A percentile compares a stretch with the other conserved stretches of the same genome.
Conservation (phyloP, 768 basidiomycete genomes). For the Austroboletus eburneus region DNA sequence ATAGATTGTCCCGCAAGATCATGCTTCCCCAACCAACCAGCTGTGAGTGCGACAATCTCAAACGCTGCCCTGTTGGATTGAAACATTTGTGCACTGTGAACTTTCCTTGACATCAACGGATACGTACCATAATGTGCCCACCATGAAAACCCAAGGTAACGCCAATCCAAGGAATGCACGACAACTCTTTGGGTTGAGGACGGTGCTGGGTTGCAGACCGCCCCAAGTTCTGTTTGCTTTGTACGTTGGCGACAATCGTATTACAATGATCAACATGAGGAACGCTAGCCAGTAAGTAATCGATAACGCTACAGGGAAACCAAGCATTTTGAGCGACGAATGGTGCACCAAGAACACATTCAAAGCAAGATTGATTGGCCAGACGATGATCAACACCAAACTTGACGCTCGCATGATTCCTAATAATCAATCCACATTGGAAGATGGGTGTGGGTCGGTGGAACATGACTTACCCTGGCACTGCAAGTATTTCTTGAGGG, state of each 20-base stretch:
- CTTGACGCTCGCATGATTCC: constrained; percentile 77
- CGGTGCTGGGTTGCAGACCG: constrained; percentile 44
- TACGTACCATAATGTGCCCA: constrained; percentile 73
- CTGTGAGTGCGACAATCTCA: constrained; percentile 79
- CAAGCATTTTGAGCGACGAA: constrained; percentile 58
- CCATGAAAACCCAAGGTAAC: constrained; percentile 75
- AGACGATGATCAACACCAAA: constrained; percentile 52
- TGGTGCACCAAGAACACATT: constrained; percentile 60
- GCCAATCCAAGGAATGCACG: constrained; percentile 59
- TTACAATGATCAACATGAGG: constrained; percentile 45
- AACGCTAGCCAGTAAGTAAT: constrained; percentile 71
- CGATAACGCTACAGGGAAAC: constrained; percentile 63
- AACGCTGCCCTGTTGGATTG: constrained; percentile 60
- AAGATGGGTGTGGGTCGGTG: background rate
- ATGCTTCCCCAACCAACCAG: constrained; percentile 63
- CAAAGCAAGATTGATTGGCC: constrained; percentile 60
- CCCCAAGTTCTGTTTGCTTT: constrained; percentile 60
- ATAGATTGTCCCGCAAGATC: constrained; percentile 72
- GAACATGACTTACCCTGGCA: constrained; percentile 54
- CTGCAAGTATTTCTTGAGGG: constrained; percentile 75
- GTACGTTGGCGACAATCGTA: constrained; percentile 51
- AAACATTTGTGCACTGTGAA: background rate
- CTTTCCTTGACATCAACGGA: background rate
- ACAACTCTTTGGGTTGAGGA: constrained; percentile 49
- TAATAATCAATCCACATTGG: constrained; percentile 20